Base-by-base conservation (phyloP, 1,284 basidiomycete species). In the Tetrapyrgos nigripes region DNA sequence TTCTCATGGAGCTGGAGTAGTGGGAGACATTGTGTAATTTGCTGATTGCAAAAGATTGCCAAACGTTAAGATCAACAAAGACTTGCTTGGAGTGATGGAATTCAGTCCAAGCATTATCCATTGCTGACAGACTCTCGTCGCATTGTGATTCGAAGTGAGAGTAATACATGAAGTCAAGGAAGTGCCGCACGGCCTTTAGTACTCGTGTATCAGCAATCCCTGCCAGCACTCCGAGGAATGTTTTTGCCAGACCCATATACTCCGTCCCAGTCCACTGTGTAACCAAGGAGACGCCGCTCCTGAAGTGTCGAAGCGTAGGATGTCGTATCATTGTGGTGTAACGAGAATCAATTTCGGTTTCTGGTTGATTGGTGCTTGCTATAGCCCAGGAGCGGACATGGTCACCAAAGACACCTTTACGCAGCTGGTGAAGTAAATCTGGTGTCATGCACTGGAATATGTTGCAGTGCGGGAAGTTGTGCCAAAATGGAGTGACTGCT, bases 251-350 rank as follows among this genome's bases (percentile, higher is more conserved):
- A 13, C 53, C 29, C n/a, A 60, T 52, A 28, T 61, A 54, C 47
- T 68, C 66, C 1, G 23, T 24, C 1, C 66, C 65, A 26, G 62
- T 65, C 57, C 53, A 61, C 40, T 64, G 64, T 9, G 53, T 50
- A 4, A 68, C 24, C 2, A 26, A 23, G 1, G 54, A 59, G 27
- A 68, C 63, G 2, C 66, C 66, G 29, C 60, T 45, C 13, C 17
- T 27, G 59, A 73, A 72, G 52, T 71, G 66, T 5, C 67, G 62
- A 3, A 72, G 58, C 11, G 60, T 62, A 3, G 60, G 60, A 62
- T 65, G 59, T 5, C 29, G 37, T 11, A 65, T 61, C 62, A 71
- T 63, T 2, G 58, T 31, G 1, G 47, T 58, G 47, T 68, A 65
- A 3, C 70, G 68, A 4, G 35, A 40, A 54, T 72, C 70, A n/a